Evolutionary conservation across 2,329 filamentous ascomycete genomes (phyloP).

Genomic region (Fusarium humuli): DNA sequence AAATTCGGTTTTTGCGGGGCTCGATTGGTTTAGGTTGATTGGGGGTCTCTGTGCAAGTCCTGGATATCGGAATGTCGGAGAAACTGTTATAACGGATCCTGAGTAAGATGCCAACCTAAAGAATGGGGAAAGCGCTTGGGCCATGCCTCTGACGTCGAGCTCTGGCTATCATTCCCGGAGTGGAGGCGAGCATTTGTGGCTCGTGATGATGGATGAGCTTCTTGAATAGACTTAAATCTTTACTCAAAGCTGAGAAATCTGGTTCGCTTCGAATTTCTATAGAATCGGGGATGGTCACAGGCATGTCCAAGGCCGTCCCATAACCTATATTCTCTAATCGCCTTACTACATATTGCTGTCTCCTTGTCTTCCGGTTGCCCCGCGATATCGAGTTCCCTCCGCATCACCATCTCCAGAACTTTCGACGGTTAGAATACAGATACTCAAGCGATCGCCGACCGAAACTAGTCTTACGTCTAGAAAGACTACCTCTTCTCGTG

Average conservation of each 20-base stretch:
- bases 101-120: background rate
- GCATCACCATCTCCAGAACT: slow-evolving; percentile 7
- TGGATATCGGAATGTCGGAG: slow-evolving; percentile 24
- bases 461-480: background rate
- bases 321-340: slow-evolving; percentile 25
- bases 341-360: slow-evolving; percentile 25
- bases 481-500: background rate
- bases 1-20: slow-evolving; percentile 35
- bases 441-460: background rate
- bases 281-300: slow-evolving; percentile 3
- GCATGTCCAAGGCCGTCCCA: slow-evolving; percentile 34
- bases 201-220: slow-evolving; percentile 36
- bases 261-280: slow-evolving; percentile 1
- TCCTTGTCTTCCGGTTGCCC: slow-evolving; percentile 28
- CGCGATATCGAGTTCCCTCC: slow-evolving; percentile 22
- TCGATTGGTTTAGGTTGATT: too few relatives aligned
- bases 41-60: background rate
- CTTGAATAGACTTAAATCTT: slow-evolving; percentile 8
- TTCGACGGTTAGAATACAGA: background rate
- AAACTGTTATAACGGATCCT: slow-evolving; percentile 26
- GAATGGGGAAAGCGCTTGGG: slow-evolving; percentile 32
- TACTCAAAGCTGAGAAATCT: background rate
- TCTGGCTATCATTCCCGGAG: slow-evolving; percentile 4
- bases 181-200: slow-evolving; percentile 14
- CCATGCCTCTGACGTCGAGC: slow-evolving; percentile 43